Conservation (phyloP, 805 yeast genomes). For the Cyberlindnera misumaiensis region DNA sequence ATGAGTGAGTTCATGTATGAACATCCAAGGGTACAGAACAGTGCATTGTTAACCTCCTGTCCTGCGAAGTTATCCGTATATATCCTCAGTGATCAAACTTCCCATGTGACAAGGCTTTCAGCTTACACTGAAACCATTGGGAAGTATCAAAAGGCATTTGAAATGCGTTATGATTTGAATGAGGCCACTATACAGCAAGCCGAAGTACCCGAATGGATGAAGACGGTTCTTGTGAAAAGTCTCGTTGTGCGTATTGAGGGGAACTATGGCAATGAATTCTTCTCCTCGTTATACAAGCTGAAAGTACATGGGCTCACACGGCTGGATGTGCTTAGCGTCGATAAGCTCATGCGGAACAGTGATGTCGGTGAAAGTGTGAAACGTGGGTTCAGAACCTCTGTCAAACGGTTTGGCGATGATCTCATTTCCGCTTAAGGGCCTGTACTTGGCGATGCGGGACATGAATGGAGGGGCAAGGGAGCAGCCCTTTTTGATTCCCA, state of each 20-base stretch:
- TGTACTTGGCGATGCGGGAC: too few relatives aligned
- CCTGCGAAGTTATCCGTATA: conserved; percentile 30
- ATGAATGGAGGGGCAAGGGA: too few relatives aligned
- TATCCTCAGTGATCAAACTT: conserved; percentile 2
- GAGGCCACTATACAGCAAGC: conserved; percentile 22
- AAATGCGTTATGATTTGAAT: conserved; percentile 9
- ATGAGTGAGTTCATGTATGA: conserved; percentile 28
- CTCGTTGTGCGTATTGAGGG: conserved; percentile 25
- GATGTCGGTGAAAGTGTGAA: conserved; percentile 13
- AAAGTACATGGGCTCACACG: conserved; percentile 36
- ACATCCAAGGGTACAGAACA: conserved; percentile 32
- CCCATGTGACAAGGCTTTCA: neutral
- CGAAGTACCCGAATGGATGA: conserved; percentile 25
- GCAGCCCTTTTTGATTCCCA: too few relatives aligned
- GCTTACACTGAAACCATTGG: neutral
- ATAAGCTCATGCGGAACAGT: conserved; percentile 9
- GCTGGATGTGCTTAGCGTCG: conserved; percentile 24
- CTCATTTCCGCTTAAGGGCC: too few relatives aligned
- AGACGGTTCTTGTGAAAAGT: conserved; percentile 27
- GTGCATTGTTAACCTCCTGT: conserved; percentile 32
- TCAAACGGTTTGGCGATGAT: conserved; percentile 3
- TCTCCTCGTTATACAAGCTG: conserved; percentile 32
- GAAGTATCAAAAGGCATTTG: conserved; percentile 7
- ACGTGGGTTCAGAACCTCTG: conserved; percentile 6
- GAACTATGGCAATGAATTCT: conserved; percentile 31